A percentile compares a stretch with the other conserved stretches of the same genome.
phyloP scores from a whole-genome alignment of 2,329 filamentous ascomycete species.

The Mycogone perniciosa region DNA sequence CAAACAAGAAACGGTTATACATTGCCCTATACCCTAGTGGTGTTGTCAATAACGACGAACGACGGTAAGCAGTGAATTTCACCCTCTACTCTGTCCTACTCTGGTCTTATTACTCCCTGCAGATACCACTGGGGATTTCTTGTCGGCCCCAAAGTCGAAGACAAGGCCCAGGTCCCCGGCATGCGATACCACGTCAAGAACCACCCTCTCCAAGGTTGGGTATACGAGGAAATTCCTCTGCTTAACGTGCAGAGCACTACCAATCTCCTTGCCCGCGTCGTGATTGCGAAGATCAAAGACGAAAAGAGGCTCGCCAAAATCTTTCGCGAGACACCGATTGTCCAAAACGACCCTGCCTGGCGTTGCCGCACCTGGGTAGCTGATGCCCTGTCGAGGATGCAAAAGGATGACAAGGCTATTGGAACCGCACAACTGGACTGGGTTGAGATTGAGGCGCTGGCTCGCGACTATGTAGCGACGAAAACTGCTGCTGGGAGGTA shows the following conservation, averaged over 20 bases:
- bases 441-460: slow-evolving; percentile 28
- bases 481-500: slow-evolving; percentile 26
- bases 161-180: slow-evolving; percentile 16
- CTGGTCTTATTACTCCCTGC: neutral
- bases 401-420: slow-evolving; percentile 29
- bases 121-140: slow-evolving; percentile 28
- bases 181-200: slow-evolving; percentile 30
- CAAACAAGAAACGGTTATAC: slow-evolving; percentile 26
- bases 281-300: slow-evolving; percentile 34
- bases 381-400: slow-evolving; percentile 27
- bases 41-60: slow-evolving; percentile 17
- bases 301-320: slow-evolving; percentile 26
- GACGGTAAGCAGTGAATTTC: slow-evolving; percentile 15
- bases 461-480: slow-evolving; percentile 28
- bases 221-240: slow-evolving; percentile 20
- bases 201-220: slow-evolving; percentile 15
- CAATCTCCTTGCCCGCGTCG: slow-evolving; percentile 30
- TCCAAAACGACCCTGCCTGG: slow-evolving; percentile 30
- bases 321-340: slow-evolving; percentile 26
- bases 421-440: slow-evolving; percentile 33
- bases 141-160: slow-evolving; percentile 25
- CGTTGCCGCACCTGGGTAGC: slow-evolving; percentile 35
- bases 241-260: slow-evolving; percentile 18
- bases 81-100: neutral
- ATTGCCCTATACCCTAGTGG: slow-evolving; percentile 26